Conservation (phyloP, 1,139 yeast species). For the Pichia sp. region DNA sequence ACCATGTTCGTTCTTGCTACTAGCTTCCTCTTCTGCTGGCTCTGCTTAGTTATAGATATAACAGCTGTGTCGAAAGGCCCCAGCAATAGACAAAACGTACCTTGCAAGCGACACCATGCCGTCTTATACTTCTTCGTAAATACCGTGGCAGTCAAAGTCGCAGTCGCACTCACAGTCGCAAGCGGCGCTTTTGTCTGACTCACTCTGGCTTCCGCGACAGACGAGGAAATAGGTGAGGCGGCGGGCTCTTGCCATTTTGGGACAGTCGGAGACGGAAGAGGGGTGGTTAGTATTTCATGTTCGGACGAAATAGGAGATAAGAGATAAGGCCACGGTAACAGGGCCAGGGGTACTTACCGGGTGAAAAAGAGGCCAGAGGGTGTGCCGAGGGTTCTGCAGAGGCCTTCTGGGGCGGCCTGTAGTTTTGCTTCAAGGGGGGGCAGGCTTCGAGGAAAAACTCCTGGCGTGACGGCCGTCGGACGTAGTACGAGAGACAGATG, state of each 20-base stretch:
- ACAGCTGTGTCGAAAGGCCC: too few species aligned
- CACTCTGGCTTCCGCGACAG: too few species aligned
- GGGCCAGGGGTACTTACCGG: neutral
- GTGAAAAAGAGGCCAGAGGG: constrained; percentile 1
- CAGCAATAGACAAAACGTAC: too few species aligned
- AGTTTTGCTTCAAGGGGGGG: neutral
- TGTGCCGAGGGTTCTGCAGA: neutral
- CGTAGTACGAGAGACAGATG: neutral
- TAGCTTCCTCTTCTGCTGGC: neutral
- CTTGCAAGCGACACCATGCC: too few species aligned
- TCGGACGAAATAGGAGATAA: too few species aligned
- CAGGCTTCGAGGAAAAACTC: neutral
- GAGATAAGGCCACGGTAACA: neutral
- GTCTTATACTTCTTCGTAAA: too few species aligned
- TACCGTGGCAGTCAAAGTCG: too few species aligned
- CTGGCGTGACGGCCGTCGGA: neutral
- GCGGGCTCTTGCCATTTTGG: neutral
- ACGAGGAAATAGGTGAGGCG: too few species aligned
- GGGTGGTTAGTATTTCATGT: too few species aligned
- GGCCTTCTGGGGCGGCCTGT: neutral
- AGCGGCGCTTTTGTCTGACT: too few species aligned
- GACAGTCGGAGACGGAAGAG: neutral
- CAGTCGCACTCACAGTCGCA: too few species aligned
- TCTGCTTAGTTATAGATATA: neutral
- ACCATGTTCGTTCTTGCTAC: constrained; percentile 18